phyloP scores from a whole-genome alignment of 2,329 filamentous ascomycete species.

The Elsinoe fawcettii region DNA sequence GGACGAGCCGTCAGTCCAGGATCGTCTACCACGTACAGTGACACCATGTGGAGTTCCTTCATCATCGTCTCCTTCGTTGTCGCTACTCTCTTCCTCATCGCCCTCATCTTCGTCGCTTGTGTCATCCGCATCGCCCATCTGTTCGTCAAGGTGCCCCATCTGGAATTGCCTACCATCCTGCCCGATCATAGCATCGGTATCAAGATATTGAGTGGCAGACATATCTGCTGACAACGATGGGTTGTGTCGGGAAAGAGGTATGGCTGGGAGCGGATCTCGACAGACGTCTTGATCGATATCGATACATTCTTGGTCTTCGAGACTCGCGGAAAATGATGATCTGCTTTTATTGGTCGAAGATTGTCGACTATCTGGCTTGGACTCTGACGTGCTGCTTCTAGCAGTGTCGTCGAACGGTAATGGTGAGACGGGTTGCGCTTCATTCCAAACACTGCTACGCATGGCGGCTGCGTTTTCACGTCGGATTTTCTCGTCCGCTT shows the following conservation, averaged over 20 bases:
- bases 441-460: slow-evolving; percentile 27
- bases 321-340: slow-evolving; percentile 22
- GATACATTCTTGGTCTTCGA: slow-evolving; percentile 7
- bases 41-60: not conserved
- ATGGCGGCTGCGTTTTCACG: slow-evolving; percentile 33
- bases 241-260: not conserved
- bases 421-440: slow-evolving; percentile 30
- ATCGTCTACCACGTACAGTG: not conserved
- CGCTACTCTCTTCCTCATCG: not conserved
- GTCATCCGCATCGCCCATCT: slow-evolving; percentile 24
- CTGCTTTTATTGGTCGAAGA: not conserved
- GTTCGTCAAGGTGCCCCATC: slow-evolving; percentile 8
- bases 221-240: not conserved
- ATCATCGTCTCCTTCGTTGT: not conserved
- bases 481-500: slow-evolving; percentile 28
- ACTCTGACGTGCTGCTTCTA: slow-evolving; percentile 7
- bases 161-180: not conserved
- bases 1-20: slow-evolving; percentile 34
- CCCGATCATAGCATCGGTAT: not conserved
- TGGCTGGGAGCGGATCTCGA: not conserved
- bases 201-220: not conserved
- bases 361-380: not conserved
- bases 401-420: slow-evolving; percentile 21
- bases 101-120: slow-evolving; percentile 14
- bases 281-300: not conserved